A percentile compares a stretch with the other conserved stretches of the same genome.
These are phyloP conservation scores for Coemansia sp. DNA, from an alignment of 192 early-diverging fungal species.

Conservation along the genomic window DNA sequence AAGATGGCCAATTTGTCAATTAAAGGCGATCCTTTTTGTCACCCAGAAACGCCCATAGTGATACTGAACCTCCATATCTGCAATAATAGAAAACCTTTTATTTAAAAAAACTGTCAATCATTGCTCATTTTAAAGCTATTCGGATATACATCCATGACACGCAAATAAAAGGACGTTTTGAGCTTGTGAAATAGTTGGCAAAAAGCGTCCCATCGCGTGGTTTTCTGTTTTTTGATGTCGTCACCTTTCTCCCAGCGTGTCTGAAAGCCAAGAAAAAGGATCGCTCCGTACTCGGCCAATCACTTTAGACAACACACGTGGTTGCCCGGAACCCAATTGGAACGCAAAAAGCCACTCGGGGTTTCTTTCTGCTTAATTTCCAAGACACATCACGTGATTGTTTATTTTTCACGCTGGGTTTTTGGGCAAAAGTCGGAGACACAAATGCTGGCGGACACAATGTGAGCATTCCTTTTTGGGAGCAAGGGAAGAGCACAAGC, in stretches of 20 bases:
- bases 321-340: neutral
- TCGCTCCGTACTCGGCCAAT: neutral
- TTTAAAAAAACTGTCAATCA: conserved; percentile 1
- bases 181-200: no score
- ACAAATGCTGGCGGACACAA: neutral
- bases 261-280: neutral
- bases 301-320: neutral
- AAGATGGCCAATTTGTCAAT: no score
- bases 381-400: neutral
- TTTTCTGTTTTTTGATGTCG: neutral
- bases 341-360: neutral
- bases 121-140: no score
- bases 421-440: neutral
- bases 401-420: neutral
- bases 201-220: no score
- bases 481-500: neutral
- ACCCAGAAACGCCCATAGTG: no score
- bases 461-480: neutral
- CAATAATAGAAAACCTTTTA: no score
- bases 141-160: no score
- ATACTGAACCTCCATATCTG: no score
- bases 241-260: neutral
- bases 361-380: conserved; percentile 6
- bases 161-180: no score
- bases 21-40: no score